Base-by-base conservation (phyloP, 495 filamentous ascomycete species). In the Penicillium crystallinum region DNA sequence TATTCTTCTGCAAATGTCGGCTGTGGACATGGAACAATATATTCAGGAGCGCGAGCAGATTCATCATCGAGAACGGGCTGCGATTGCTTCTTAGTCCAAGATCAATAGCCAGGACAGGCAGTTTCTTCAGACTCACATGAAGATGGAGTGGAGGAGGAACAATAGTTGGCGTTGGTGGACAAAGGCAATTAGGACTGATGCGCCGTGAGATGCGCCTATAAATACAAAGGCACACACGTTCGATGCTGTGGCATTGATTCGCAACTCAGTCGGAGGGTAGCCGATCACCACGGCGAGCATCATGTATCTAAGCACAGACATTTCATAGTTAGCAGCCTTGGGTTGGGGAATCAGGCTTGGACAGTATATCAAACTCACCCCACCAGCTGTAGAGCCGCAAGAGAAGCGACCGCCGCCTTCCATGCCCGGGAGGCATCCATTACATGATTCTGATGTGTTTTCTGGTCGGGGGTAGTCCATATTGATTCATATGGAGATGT, bases 11-110 rank as follows among this genome's bases (percentile, higher is more conserved):
- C 1, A 60, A n/a, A 12, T 57, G 37, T 23, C 64, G 68, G 41
- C 54, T 56, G 27, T 65, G 33, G 34, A 73, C 58, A 39, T 68
- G 68, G 31, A 73, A 57, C 2, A 70, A 21, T 14, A 68, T 52
- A 45, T 72, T 69, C 35, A 71, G 57, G 9, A 70, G 45, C 10
- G 65, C 58, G 38, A 73, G 41, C 10, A 68, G 33, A 37, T 66
- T 71, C 27, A 65, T 61, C 11, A 42, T 38, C 18, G 66, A 12
- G 39, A 52, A 63, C 15, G 71, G 69, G 19, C 71, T 72, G 27
- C 4, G 11, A 19, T 23, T 7, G 9, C n/a, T n/a, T n/a, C n/a
- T 50, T 33, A 49, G 36, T 11, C 1, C 1, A 1, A 4, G 19
- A 14, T 14, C 1, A 5, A 15, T 15, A 25, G 14, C 4, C 35